Base-by-base conservation (phyloP, 495 filamentous ascomycete genomes). In the Aspergillus mulundensis region DNA sequence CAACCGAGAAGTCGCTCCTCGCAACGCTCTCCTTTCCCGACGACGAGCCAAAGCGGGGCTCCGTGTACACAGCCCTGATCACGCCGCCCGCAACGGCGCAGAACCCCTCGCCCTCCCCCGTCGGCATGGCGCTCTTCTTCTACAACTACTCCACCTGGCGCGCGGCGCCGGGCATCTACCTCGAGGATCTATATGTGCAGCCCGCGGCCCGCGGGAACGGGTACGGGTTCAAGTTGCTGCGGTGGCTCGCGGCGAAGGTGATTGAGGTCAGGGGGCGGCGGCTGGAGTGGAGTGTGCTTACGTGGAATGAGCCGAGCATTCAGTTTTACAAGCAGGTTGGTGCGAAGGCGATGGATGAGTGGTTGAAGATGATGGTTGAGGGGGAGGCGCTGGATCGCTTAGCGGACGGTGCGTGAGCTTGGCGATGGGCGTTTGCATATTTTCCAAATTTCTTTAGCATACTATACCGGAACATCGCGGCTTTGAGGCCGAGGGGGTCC, bases 261-360 rank as follows among this genome's bases (percentile, higher is more conserved):
- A 34, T 70, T 36, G 78, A 78, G 56, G 84, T 91, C 34, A 73
- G 81, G 12, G 92, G 91, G 0, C 79, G 81, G 7, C 80, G 94
- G 61, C 69, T 98, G 54, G 93, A 96, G 73, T 98, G 94, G 94
- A 89, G 83, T 65, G 92, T 96, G 62, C 69, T 98, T 61, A 91
- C 86, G 72, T 83, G 85, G 92, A 97, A 98, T 70, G 82, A 89
- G 75, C 88, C 89, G 39, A 88, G 83, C 61, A 90, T 97, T 69
- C 75, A 84, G 64, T 97, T 98, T 66, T 97, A 98, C 67, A 69
- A 78, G 58, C 64, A 81, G 58, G 77, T 96, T 54, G 93, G 94
- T 5, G 94, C 93, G n/a, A 81, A 73, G 64, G 74, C 74, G 61
- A 87, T 91, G 88, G 81, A 81, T 52, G 92, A 94, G 66, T 97